Conservation (phyloP, 2,329 filamentous ascomycete species). For the Dothideomycetidae sp. region DNA sequence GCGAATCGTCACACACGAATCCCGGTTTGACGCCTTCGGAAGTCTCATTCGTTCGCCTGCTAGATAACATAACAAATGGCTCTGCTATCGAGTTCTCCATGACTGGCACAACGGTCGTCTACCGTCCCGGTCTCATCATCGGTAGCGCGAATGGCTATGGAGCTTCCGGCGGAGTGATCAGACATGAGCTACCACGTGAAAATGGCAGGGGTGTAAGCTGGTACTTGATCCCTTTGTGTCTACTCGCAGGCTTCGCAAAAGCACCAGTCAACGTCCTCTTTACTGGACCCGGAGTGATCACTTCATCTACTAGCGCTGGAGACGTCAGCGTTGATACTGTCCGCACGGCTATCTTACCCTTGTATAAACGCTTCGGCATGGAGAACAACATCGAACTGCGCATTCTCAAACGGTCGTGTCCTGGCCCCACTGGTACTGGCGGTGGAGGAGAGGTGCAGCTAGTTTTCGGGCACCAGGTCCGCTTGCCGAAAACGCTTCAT, state of each 20-base stretch:
- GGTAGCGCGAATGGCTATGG: conserved; percentile 66
- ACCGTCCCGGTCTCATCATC: conserved; percentile 82
- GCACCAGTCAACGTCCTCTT: conserved; percentile 81
- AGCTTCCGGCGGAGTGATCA: conserved; percentile 59
- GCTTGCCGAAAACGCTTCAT: conserved; percentile 87
- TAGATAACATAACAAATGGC: conserved; percentile 92
- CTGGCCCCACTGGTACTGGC: conserved; percentile 57
- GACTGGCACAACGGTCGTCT: conserved; percentile 85
- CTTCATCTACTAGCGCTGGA: conserved; percentile 64
- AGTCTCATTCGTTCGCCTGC: conserved; percentile 85
- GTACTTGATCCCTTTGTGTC: conserved; percentile 76
- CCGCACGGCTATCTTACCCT: conserved; percentile 76
- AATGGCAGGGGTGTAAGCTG: conserved; percentile 77
- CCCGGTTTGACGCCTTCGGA: conserved; percentile 86
- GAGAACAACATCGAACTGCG: conserved; percentile 72
- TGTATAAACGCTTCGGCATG: conserved; percentile 86
- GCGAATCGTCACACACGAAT: conserved; percentile 67
- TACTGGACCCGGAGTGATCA: conserved; percentile 83
- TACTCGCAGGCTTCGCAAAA: conserved; percentile 88
- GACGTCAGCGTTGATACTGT: conserved; percentile 90
- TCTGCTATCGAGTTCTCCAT: conserved; percentile 90
- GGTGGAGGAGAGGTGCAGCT: conserved; percentile 90
- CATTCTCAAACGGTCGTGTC: conserved; percentile 65
- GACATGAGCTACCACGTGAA: conserved; percentile 62
- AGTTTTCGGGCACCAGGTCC: conserved; percentile 82